These are phyloP conservation scores for Bimuria novae-zelandiae DNA, from an alignment of 2,329 filamentous ascomycete species.

Conservation along the genomic window DNA sequence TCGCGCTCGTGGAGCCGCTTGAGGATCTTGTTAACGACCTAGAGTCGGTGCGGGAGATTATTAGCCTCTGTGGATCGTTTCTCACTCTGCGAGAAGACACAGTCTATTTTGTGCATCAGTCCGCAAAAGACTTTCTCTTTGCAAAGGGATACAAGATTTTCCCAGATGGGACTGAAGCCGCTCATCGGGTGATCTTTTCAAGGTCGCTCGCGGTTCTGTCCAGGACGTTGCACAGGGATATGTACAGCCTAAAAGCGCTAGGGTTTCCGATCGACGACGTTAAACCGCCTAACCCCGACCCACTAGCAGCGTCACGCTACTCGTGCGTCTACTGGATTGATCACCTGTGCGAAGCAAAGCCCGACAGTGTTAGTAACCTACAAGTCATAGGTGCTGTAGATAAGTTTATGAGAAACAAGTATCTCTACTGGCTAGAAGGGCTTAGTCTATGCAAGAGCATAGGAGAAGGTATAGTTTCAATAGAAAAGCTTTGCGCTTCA, in stretches of 20 bases:
- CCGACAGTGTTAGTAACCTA: neutral
- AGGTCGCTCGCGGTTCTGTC: neutral
- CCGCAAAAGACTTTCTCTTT: constrained; percentile 49
- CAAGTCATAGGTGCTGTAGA: neutral
- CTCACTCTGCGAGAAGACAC: neutral
- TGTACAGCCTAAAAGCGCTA: neutral
- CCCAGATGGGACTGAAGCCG: constrained; percentile 23
- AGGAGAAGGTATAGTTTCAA: neutral
- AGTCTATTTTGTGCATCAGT: constrained; percentile 49
- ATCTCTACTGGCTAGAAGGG: neutral
- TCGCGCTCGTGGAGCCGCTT: neutral
- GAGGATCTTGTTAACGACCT: neutral
- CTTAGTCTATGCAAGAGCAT: neutral
- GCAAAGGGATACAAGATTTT: constrained; percentile 32
- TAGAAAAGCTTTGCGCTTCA: neutral
- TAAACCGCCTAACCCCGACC: neutral
- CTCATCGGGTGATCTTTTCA: constrained; percentile 25
- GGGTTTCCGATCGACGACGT: constrained; percentile 4
- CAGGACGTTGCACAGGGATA: neutral
- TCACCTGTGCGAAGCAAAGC: neutral
- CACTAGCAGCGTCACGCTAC: neutral
- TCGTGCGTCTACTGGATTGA: neutral
- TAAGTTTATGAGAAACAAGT: neutral
- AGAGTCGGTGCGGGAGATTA: neutral
- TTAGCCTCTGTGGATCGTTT: neutral